Evolutionary conservation across 2,329 filamentous ascomycete species (phyloP).

Genomic region (Colletotrichum gloeosporioides): DNA sequence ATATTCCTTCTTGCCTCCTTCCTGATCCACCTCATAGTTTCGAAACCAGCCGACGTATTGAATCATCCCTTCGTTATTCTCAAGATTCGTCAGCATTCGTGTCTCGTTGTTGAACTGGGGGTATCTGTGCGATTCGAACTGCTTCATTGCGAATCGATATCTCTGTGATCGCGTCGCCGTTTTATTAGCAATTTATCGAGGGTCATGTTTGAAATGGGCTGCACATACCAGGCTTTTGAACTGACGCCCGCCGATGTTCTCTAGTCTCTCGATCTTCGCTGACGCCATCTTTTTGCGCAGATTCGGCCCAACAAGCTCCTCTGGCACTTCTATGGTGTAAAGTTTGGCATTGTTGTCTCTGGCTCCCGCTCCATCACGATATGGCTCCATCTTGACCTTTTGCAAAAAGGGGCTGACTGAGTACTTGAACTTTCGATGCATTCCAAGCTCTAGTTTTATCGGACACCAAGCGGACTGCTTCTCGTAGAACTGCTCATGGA

Average conservation of each 20-base stretch:
- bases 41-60: slow-evolving; percentile 1
- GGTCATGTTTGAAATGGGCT: not conserved
- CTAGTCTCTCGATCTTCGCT: no score
- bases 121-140: not conserved
- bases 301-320: no score
- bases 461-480: not conserved
- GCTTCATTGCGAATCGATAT: slow-evolving; percentile 6
- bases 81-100: not conserved
- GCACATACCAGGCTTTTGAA: no score
- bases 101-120: not conserved
- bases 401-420: no score
- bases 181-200: no score
- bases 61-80: not conserved
- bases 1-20: not conserved
- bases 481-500: not conserved
- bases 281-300: no score
- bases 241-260: no score
- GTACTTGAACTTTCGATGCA: not conserved
- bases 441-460: not conserved
- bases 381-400: no score
- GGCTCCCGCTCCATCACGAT: no score
- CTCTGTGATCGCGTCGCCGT: not conserved
- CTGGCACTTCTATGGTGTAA: no score
- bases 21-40: not conserved
- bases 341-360: no score